A percentile compares a stretch with the other conserved stretches of the same genome.
Evolutionary conservation across 306 rosid genomes (phyloP).

Genomic region (Abrus precatorius): DNA sequence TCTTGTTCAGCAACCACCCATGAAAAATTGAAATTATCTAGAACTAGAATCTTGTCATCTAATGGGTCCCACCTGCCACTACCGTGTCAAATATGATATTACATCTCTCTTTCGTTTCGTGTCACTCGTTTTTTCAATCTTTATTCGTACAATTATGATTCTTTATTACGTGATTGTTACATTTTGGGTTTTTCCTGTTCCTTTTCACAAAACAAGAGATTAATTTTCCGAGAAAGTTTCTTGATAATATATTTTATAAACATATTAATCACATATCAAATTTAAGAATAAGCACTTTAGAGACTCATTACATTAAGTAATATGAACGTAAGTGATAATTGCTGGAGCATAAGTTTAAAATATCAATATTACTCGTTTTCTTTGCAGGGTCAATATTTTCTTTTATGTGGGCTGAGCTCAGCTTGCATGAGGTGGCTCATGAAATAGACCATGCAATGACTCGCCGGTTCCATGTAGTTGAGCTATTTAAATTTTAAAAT

Average conservation of each 20-base stretch:
- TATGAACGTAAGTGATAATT: neutral
- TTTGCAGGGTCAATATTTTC: neutral
- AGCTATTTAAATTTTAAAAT: conserved; percentile 1
- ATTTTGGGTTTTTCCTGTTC: neutral
- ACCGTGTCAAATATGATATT: neutral
- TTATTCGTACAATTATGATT: neutral
- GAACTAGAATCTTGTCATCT: conserved; percentile 41
- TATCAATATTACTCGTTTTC: neutral
- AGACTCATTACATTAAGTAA: neutral
- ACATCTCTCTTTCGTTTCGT: neutral
- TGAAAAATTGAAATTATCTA: conserved; percentile 15
- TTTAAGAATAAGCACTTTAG: neutral
- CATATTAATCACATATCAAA: neutral
- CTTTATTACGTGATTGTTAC: neutral
- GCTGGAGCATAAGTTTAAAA: neutral
- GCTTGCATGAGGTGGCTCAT: conserved; percentile 4
- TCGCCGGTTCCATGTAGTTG: neutral
- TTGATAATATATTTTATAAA: neutral
- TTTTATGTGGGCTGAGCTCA: neutral
- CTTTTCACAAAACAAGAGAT: neutral
- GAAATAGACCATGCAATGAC: neutral
- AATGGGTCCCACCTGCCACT: conserved; percentile 13
- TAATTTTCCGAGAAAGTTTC: neutral
- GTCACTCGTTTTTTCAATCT: conserved; percentile 14
- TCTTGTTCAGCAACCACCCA: neutral